phyloP scores from a whole-genome alignment of 2,329 filamentous ascomycete genomes.

The Fusarium bulbicola region DNA sequence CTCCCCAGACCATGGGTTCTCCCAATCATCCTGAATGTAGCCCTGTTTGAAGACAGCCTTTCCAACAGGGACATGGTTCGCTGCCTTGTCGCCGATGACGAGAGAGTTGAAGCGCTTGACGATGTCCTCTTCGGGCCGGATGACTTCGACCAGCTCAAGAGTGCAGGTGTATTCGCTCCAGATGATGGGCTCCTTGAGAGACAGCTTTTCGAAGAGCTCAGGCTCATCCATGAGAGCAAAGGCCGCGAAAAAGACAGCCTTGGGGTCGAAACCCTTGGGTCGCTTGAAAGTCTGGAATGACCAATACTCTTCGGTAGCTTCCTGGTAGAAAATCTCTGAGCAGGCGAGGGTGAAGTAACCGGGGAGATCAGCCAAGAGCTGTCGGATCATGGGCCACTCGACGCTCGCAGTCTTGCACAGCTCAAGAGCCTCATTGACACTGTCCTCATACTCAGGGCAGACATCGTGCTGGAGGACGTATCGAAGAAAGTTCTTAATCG shows the following conservation, averaged over 20 bases:
- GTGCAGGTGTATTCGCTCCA: constrained; percentile 60
- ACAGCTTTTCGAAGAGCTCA: constrained; percentile 45
- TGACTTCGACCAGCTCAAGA: constrained; percentile 68
- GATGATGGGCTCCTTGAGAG: constrained; percentile 44
- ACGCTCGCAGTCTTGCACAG: constrained; percentile 72
- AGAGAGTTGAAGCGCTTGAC: constrained; percentile 56
- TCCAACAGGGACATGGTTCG: constrained; percentile 55
- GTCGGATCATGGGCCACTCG: constrained; percentile 71
- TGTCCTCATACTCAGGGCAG: constrained; percentile 78
- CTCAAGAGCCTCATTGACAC: constrained; percentile 71
- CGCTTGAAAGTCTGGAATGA: constrained; percentile 39
- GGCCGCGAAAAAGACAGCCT: constrained; percentile 54
- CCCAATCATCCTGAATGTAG: constrained; percentile 60
- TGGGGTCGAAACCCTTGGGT: constrained; percentile 54
- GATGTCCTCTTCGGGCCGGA: constrained; percentile 53
- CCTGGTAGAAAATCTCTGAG: constrained; percentile 68
- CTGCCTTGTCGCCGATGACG: constrained; percentile 45
- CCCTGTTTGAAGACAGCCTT: constrained; percentile 54
- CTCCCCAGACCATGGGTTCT: constrained; percentile 42
- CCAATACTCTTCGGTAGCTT: constrained; percentile 42
- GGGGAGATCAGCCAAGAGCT: constrained; percentile 66
- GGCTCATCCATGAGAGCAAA: constrained; percentile 52
- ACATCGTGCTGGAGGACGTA: constrained; percentile 88
- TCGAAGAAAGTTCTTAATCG: constrained; percentile 87
- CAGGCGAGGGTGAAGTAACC: constrained; percentile 85